Evolutionary conservation across 768 basidiomycete species (phyloP).

Genomic region (Leucocoprinus birnbaumii): DNA sequence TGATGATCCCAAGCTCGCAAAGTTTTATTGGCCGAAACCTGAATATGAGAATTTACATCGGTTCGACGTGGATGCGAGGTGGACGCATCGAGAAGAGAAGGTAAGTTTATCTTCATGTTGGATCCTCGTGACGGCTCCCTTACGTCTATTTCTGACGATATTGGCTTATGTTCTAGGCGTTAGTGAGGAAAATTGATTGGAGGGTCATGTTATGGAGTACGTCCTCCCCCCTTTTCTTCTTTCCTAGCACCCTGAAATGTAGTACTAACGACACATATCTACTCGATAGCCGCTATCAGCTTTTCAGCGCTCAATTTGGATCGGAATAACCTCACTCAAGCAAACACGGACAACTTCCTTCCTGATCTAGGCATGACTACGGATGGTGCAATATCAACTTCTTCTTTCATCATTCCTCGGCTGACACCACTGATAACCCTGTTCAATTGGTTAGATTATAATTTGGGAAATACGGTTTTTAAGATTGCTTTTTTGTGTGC

Average conservation of each 20-base stretch:
- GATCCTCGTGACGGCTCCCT: no score
- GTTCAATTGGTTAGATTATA: slow-evolving; percentile 38
- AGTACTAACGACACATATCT: neutral
- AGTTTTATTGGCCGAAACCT: slow-evolving; percentile 46
- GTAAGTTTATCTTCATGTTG: slow-evolving; percentile 19
- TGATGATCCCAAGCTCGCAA: slow-evolving; percentile 44
- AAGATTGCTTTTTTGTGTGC: slow-evolving; percentile 49
- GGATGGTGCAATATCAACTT: slow-evolving; percentile 24
- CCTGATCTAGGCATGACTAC: slow-evolving; percentile 52
- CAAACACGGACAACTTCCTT: slow-evolving; percentile 59
- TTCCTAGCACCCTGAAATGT: neutral
- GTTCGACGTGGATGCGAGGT: slow-evolving; percentile 44
- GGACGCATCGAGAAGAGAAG: slow-evolving; percentile 57
- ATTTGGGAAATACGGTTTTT: slow-evolving; percentile 53
- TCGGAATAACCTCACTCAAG: slow-evolving; percentile 51
- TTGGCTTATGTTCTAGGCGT: slow-evolving; percentile 27
- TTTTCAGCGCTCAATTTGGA: slow-evolving; percentile 58
- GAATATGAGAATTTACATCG: slow-evolving; percentile 55
- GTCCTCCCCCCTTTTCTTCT: neutral
- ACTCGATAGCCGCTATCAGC: slow-evolving; percentile 40
- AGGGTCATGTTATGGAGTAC: slow-evolving; percentile 51
- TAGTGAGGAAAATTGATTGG: slow-evolving; percentile 58
- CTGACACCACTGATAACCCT: no score
- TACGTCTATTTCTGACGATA: no score
- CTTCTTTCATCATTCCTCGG: no score